Evolutionary conservation across 2,329 filamentous ascomycete species (phyloP).

Genomic region (Zopfia rhizophila): DNA sequence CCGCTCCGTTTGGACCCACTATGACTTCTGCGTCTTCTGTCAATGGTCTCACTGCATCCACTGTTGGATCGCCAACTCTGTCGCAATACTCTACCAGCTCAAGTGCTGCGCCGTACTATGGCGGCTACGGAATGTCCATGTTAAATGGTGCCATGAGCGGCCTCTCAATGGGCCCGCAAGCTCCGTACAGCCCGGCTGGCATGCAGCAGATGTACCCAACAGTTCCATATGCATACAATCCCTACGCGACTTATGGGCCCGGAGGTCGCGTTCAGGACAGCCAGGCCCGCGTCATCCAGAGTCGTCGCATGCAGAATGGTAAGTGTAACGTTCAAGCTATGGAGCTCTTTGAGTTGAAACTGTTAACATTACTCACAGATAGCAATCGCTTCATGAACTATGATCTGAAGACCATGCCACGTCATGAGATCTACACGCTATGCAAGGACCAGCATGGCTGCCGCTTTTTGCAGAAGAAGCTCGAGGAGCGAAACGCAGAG

Average conservation of each 20-base stretch:
- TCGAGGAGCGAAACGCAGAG: slow-evolving; percentile 86
- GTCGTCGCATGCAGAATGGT: slow-evolving; percentile 77
- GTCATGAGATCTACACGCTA: slow-evolving; percentile 83
- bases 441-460: slow-evolving; percentile 99
- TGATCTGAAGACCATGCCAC: slow-evolving; percentile 78
- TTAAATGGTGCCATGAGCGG: slow-evolving; percentile 75
- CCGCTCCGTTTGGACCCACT: slow-evolving; percentile 79
- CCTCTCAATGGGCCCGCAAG: slow-evolving; percentile 60
- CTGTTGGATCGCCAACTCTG: slow-evolving; percentile 42
- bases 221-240: slow-evolving; percentile 34
- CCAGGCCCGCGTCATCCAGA: slow-evolving; percentile 79
- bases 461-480: slow-evolving; percentile 94
- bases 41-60: slow-evolving; percentile 31
- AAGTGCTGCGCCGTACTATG: slow-evolving; percentile 55
- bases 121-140: slow-evolving; percentile 68
- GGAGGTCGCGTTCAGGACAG: slow-evolving; percentile 72
- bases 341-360: slow-evolving; percentile 1
- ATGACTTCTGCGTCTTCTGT: slow-evolving; percentile 50
- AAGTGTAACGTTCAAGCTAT: too few species aligned
- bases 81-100: slow-evolving; percentile 43
- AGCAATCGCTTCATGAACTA: slow-evolving; percentile 83
- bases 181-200: slow-evolving; percentile 37
- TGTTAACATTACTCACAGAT: slow-evolving; percentile 42
- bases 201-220: slow-evolving; percentile 34
- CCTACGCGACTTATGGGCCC: slow-evolving; percentile 51